Percentiles rank a stretch among this genome's conserved stretches.
Conservation (phyloP, 306 rosid genomes). For the Crataegus laevigata region DNA sequence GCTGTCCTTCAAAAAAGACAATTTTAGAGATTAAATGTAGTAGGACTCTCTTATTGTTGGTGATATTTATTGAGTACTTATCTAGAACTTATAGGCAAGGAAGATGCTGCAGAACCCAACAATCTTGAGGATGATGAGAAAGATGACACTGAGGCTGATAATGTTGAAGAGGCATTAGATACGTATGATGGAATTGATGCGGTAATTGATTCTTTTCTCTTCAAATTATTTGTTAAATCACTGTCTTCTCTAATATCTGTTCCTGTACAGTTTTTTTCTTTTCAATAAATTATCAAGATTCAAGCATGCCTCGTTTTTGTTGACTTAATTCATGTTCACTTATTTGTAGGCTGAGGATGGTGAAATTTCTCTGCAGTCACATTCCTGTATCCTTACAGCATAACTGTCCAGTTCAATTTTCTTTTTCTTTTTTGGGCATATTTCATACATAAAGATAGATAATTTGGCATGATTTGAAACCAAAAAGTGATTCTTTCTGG, state of each 20-base stretch:
- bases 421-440: conserved; percentile 1
- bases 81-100: conserved; percentile 21
- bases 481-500: too few relatives aligned
- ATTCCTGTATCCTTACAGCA: conserved; percentile 50
- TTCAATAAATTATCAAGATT: too few relatives aligned
- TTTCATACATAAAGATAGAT: too few relatives aligned
- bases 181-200: conserved; percentile 43
- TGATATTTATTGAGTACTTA: not conserved
- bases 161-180: conserved; percentile 54
- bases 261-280: not conserved
- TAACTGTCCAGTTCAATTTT: not conserved
- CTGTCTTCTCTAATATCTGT: not conserved
- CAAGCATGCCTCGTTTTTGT: not conserved
- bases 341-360: conserved; percentile 50
- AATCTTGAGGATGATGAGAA: conserved; percentile 49
- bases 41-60: not conserved
- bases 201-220: conserved; percentile 27
- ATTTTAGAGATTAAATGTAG: too few relatives aligned
- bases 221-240: not conserved
- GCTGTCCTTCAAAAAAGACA: too few relatives aligned
- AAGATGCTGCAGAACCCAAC: conserved; percentile 42
- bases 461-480: too few relatives aligned
- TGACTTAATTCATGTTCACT: conserved; percentile 12
- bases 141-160: conserved; percentile 46
- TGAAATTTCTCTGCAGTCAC: conserved; percentile 49